Evolutionary conservation across 805 yeast species (phyloP).

Genomic region (Cyberlindnera bimundalis): DNA sequence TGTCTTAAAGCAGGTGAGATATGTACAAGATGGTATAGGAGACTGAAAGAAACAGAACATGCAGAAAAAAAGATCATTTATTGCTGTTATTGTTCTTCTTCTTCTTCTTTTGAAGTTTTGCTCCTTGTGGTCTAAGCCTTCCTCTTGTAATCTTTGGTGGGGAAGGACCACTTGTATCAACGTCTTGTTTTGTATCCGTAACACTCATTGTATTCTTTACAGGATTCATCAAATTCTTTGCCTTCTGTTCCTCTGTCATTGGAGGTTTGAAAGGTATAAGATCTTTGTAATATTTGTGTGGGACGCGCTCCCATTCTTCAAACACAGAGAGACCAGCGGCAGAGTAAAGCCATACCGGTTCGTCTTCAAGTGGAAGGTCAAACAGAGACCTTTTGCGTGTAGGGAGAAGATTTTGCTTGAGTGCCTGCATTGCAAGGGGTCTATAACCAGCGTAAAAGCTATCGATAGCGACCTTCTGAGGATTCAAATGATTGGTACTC

Average conservation of each 20-base stretch:
- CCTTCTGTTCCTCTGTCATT: conserved; percentile 7
- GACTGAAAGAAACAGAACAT: not conserved
- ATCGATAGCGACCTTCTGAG: conserved; percentile 20
- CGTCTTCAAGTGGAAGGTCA: conserved; percentile 19
- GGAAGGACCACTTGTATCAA: not conserved
- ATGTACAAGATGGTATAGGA: too few relatives aligned
- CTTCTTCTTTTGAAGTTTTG: conserved; percentile 7
- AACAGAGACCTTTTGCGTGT: conserved; percentile 25
- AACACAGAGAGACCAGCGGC: conserved; percentile 35
- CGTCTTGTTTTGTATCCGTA: not conserved
- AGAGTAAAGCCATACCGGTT: conserved; percentile 33
- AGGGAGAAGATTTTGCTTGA: conserved; percentile 31
- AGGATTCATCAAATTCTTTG: conserved; percentile 4
- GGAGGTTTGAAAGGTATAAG: conserved; percentile 36
- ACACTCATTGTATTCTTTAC: conserved; percentile 1
- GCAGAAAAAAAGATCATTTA: too few relatives aligned
- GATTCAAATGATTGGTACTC: conserved; percentile 15
- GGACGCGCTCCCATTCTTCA: conserved; percentile 30
- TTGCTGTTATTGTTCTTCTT: conserved; percentile 1
- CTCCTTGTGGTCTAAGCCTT: conserved; percentile 14
- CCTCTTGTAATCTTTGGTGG: conserved; percentile 13
- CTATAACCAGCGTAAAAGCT: conserved; percentile 23
- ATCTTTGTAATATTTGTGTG: conserved; percentile 13
- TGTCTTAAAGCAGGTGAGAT: too few relatives aligned
- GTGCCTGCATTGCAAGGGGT: conserved; percentile 24